Base-by-base conservation (phyloP, 2,329 filamentous ascomycete species). In the Fusarium marasasianum region DNA sequence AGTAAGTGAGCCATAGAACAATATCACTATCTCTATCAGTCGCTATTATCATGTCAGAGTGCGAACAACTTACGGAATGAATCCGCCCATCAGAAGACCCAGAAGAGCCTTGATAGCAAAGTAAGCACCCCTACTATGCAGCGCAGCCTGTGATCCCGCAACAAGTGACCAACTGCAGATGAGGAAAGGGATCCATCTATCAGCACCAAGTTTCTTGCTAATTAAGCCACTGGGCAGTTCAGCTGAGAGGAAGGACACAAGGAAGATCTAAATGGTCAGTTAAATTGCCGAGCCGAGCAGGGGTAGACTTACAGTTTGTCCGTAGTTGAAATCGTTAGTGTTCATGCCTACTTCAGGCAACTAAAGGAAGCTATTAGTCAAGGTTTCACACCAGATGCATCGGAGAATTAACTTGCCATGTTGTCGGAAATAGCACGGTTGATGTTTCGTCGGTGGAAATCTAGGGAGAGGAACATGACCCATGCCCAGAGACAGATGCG, bases 1-100 rank as follows among this genome's bases (percentile, higher is more conserved):
- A 95, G 80, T 95, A 95, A 8, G 89, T 91, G 10, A 94, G 84
- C 81, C 92, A 94, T 0, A 93, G 83, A 20, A 93, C 87, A 29
- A 89, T 89, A 67, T 83, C 77, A 26, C 79, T 80, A 2, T 3
- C 8, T 3, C 15, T 26, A 63, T 75, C n/a, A 70, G 64, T 31
- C 3, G 1, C 1, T 13, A 0, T 24, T 1, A 1, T 9, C 5
- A 9, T 22, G 3, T 7, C 4, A 5, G 0, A 4, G 1, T 5
- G 9, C 1, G 0, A 3, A 20, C 15, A 2, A 24, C 79, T 43
- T 81, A 85, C 73, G 86, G 86, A 37, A 88, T 88, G 63, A 87
- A 88, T 1, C 86, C 86, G 26, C 86, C 86, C 83, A 86, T 86
- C 22, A 86, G 74, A 6, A 87, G 79, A 3, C 86, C 87, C 5